Evolutionary conservation across 495 filamentous ascomycete genomes (phyloP), one percentile per base, ranked within the genome.

Genomic region (Filosporella fistucella): DNA sequence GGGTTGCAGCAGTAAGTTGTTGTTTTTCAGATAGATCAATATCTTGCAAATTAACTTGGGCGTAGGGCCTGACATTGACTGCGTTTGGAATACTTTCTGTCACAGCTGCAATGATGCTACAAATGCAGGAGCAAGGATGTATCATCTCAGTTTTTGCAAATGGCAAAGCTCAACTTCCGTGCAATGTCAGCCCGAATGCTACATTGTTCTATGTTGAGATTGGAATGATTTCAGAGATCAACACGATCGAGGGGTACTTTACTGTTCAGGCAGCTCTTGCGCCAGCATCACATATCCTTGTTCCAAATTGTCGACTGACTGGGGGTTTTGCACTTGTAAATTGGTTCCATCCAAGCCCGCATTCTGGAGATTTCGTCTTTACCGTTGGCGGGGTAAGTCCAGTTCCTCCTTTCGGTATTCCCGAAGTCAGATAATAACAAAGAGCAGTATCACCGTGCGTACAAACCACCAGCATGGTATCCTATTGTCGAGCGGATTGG

Each of bases 291-390:
- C 26, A 30, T 33, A n/a, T 45, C 8, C 21, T 28, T 18, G 55
- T 55, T 17, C 65, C 66, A 0, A 22, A 51, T 6, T 76, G 72
- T 51, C 71, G 74, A 43, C 49, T 78, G 0, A 66, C 61, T 0
- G 75, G 76, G 13, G 73, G 72, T 1, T 69, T 76, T 44, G 71
- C 68, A 0, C 49, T 78, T 13, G 65, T 51, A 32, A 63, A 54
- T 28, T 80, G 72, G 73, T 78, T 76, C 50, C 57, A 51, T 14
- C 49, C 44, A 1, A 40, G 11, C 13, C 12, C 35, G 8, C 39
- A 8, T 30, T 30, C 28, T 30, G 8, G n/a, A n/a, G 28, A 30
- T 30, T 30, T 30, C 28, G 8, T 30, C 28, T 8, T n/a, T 30
- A 30, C 8, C 28, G 32, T n/a, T n/a, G n/a, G n/a, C n/a, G n/a